These are phyloP conservation scores for Neonectria coccinea DNA, from an alignment of 2,329 filamentous ascomycete genomes.

Conservation along the genomic window DNA sequence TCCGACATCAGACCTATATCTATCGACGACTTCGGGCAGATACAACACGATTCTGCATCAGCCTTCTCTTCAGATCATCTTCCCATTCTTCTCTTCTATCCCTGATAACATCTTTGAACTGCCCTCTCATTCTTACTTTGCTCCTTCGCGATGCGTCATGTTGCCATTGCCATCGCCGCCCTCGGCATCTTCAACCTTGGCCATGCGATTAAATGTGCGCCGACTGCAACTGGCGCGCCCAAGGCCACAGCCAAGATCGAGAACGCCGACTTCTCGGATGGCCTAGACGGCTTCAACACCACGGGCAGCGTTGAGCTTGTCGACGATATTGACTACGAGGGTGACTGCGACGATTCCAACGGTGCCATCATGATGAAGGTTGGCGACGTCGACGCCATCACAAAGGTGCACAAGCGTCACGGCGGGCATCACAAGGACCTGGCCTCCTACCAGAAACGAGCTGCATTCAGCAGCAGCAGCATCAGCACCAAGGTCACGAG, in stretches of 20 bases:
- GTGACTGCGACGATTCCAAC: too few species aligned
- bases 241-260: neutral
- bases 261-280: neutral
- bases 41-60: too few species aligned
- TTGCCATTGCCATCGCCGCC: conserved; percentile 18
- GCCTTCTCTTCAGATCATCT: too few species aligned
- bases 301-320: too few species aligned
- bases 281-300: neutral
- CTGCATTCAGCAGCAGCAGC: conserved; percentile 2
- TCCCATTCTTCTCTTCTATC: too few species aligned
- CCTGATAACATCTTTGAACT: too few species aligned
- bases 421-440: neutral
- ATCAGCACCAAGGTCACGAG: conserved; percentile 5
- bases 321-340: neutral
- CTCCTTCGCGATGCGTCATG: conserved; percentile 13
- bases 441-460: neutral
- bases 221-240: too few species aligned
- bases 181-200: conserved; percentile 2
- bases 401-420: neutral
- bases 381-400: too few species aligned
- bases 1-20: too few species aligned
- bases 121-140: neutral
- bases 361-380: too few species aligned
- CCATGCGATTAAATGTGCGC: too few species aligned
- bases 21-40: too few species aligned